Percentiles rank a stretch among this genome's conserved stretches.
Conservation (phyloP, 495 filamentous ascomycete species). For the Podospora sp. region DNA sequence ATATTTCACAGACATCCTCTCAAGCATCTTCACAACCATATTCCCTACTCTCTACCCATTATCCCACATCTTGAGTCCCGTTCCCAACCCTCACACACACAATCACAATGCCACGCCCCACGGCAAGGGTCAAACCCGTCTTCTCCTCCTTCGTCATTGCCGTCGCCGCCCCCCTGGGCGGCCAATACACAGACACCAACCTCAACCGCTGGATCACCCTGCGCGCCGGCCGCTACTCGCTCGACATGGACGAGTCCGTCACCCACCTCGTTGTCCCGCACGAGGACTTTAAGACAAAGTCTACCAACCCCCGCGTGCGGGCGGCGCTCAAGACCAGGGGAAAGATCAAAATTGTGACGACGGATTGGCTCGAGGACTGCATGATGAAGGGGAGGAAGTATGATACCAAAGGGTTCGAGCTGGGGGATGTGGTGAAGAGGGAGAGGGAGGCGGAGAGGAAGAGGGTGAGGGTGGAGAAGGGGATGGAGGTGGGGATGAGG, state of each 20-base stretch:
- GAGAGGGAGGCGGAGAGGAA: slow-evolving; percentile 43
- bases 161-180: slow-evolving; percentile 35
- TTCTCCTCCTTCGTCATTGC: slow-evolving; percentile 36
- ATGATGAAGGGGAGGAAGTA: slow-evolving; percentile 21
- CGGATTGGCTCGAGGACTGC: slow-evolving; percentile 48
- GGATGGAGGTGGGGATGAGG: slow-evolving; percentile 47
- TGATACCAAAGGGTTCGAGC: slow-evolving; percentile 29
- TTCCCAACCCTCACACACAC: neutral
- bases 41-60: neutral
- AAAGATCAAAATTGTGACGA: slow-evolving; percentile 31
- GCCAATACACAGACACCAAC: slow-evolving; percentile 34
- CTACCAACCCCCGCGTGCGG: neutral
- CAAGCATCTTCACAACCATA: neutral
- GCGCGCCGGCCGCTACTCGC: slow-evolving; percentile 31
- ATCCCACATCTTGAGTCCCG: neutral
- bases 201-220: slow-evolving; percentile 37
- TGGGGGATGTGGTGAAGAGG: slow-evolving; percentile 23
- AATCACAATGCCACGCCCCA: slow-evolving; percentile 5
- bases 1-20: neutral
- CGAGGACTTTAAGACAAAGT: slow-evolving; percentile 32
- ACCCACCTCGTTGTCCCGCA: slow-evolving; percentile 44
- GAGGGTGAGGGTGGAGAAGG: slow-evolving; percentile 40
- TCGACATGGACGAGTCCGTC: slow-evolving; percentile 27
- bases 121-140: slow-evolving; percentile 25
- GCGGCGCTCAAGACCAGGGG: neutral